A percentile compares a stretch with the other conserved stretches of the same genome.
Evolutionary conservation across 805 yeast genomes (phyloP).

Genomic region (Candida adriatica): DNA sequence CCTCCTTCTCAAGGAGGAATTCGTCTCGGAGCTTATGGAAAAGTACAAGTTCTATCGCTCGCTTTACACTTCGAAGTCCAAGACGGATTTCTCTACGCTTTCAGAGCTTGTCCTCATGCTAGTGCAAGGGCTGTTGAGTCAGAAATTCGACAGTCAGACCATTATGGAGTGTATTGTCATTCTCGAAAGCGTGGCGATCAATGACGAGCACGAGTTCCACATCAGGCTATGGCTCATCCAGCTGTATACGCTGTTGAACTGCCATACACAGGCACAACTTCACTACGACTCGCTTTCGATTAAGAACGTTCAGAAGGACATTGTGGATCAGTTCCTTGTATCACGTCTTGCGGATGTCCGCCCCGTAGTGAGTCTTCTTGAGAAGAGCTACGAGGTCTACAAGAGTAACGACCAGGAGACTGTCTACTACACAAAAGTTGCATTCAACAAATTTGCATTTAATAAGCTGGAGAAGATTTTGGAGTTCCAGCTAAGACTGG

Average conservation of each 20-base stretch:
- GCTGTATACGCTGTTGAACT: slow-evolving; percentile 53
- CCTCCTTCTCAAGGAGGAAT: slow-evolving; percentile 17
- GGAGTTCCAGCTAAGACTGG: slow-evolving; percentile 47
- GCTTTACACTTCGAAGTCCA: slow-evolving; percentile 33
- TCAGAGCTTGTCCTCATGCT: slow-evolving; percentile 59
- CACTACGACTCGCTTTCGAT: slow-evolving; percentile 53
- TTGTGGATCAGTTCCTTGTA: slow-evolving; percentile 47
- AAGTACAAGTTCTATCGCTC: slow-evolving; percentile 34
- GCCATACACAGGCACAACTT: slow-evolving; percentile 38
- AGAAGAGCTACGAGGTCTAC: slow-evolving; percentile 43
- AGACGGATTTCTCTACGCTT: slow-evolving; percentile 66
- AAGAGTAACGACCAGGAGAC: slow-evolving; percentile 46
- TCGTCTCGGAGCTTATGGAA: slow-evolving; percentile 27
- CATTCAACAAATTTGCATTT: slow-evolving; percentile 53
- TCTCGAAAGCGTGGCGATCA: slow-evolving; percentile 46
- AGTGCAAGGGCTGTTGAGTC: slow-evolving; percentile 30
- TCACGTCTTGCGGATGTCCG: slow-evolving; percentile 39
- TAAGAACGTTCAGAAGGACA: slow-evolving; percentile 72
- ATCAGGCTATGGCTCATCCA: slow-evolving; percentile 65
- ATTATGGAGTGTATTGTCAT: slow-evolving; percentile 39
- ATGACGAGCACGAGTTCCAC: slow-evolving; percentile 69
- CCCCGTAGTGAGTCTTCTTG: slow-evolving; percentile 35
- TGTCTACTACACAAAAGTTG: slow-evolving; percentile 38
- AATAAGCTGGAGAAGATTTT: slow-evolving; percentile 64
- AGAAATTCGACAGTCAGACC: slow-evolving; percentile 19